Evolutionary conservation across 164 flowering plant species (phyloP), one percentile per base, ranked within the genome.

Genomic region (Akebia trifoliata): DNA sequence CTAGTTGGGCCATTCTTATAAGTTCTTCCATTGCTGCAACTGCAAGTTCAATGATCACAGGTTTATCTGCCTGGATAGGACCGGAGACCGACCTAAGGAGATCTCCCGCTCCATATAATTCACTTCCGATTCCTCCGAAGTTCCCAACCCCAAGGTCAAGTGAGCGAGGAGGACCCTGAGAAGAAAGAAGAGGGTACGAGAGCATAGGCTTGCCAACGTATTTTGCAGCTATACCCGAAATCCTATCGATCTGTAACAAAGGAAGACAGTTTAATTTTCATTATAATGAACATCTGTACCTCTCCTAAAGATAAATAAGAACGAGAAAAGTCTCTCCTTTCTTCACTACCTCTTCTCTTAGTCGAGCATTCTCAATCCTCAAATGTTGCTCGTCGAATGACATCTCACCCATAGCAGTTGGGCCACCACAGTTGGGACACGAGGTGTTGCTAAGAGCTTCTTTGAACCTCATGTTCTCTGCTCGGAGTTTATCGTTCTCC

Each of bases 361-460:
- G 60, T 15, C 91, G 84, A 52, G 80, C 90, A 65, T 91, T 91
- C 53, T 91, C 97, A n/a, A 91, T 72, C 62, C 96, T 78, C 54
- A 91, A 62, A 57, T 86, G 89, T 38, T 91, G 97, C 59, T 91
- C 97, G 36, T 91, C 97, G 50, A 81, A 87, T 1, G 96, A 86
- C 96, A 91, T 91, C 69, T 91, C 97, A 2, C 92, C 96, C 9
- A 87, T 68, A 15, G 94, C 76, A 18, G 94, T 80, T 0, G 96
- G 96, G 28, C 92, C 88, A 44, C 97, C 97, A 52, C 97, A 91
- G 62, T 73, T 81, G 11, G 96, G 96, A 62, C 97, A 91, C 2
- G 85, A 62, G 2, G 97, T 83, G 55, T 69, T 82, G 64, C 71
- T 54, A 0, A 91, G 74, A 44, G 91, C 90, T 70, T 87, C 97